phyloP scores from a whole-genome alignment of 148 eudicot species.

The Linanthus parryae region DNA sequence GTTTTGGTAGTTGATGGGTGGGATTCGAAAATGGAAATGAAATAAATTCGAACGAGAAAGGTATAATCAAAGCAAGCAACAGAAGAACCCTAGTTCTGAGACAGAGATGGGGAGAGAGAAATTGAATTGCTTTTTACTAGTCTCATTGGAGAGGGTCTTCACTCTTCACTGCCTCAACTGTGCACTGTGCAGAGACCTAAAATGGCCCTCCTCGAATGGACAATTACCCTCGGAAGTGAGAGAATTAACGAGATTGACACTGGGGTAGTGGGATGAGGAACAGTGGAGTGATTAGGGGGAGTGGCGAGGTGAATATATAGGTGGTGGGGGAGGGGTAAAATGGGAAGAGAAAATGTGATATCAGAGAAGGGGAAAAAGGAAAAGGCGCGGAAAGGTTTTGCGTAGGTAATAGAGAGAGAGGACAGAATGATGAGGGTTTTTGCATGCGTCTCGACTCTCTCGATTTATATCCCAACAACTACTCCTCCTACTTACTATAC shows the following conservation, averaged over 20 bases:
- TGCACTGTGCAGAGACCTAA: constrained; percentile 5
- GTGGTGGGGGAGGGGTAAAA: not conserved
- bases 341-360: not conserved
- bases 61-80: constrained; percentile 4
- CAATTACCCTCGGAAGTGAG: not conserved
- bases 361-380: constrained; percentile 11
- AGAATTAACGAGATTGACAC: constrained; percentile 1
- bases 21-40: constrained; percentile 8
- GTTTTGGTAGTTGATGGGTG: not conserved
- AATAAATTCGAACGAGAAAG: constrained; percentile 1
- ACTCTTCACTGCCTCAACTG: too few species aligned
- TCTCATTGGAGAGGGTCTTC: too few species aligned
- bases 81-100: constrained; percentile 13
- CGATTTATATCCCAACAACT: constrained; percentile 2
- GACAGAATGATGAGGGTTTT: constrained; percentile 40
- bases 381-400: constrained; percentile 8
- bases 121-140: too few species aligned
- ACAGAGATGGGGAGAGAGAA: constrained; percentile 2
- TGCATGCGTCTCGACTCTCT: constrained; percentile 47
- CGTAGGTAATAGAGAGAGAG: constrained; percentile 29
- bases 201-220: not conserved
- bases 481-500: not conserved
- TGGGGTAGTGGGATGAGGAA: not conserved
- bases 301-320: not conserved
- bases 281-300: not conserved